Conservation (phyloP, 768 basidiomycete species). For the Lactarius sanguifluus region DNA sequence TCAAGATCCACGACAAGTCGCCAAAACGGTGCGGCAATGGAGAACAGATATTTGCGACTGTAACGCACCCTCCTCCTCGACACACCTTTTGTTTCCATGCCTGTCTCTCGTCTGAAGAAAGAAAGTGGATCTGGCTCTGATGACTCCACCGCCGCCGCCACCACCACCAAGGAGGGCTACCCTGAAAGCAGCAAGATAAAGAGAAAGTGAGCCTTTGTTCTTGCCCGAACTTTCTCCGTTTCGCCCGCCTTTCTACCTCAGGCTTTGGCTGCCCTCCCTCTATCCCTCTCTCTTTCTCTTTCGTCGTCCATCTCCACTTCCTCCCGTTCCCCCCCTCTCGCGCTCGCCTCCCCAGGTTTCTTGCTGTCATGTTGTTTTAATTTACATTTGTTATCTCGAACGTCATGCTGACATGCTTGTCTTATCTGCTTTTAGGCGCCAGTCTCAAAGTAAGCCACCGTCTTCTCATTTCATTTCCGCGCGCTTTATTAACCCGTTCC, state of each 20-base stretch:
- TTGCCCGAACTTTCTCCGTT: conserved; percentile 61
- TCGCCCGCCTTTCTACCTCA: conserved; percentile 44
- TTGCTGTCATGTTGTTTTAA: conserved; percentile 40
- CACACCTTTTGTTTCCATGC: conserved; percentile 46
- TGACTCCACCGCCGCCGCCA: conserved; percentile 38
- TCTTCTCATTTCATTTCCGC: conserved; percentile 28
- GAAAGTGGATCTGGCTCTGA: conserved; percentile 62
- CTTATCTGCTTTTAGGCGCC: conserved; percentile 55
- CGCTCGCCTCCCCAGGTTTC: neutral
- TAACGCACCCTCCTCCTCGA: conserved; percentile 33
- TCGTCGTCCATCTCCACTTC: conserved; percentile 30
- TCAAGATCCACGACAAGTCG: conserved; percentile 22
- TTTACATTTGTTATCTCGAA: conserved; percentile 32
- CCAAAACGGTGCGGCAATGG: conserved; percentile 29
- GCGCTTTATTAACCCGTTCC: conserved; percentile 32
- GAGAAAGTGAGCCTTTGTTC: conserved; percentile 63
- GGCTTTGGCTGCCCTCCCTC: conserved; percentile 37
- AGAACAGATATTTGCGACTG: conserved; percentile 32
- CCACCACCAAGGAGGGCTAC: conserved; percentile 50
- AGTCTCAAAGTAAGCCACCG: conserved; percentile 71
- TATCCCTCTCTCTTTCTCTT: neutral
- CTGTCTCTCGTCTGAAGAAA: conserved; percentile 67
- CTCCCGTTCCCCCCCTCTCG: conserved; percentile 18
- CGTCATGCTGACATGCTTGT: conserved; percentile 39
- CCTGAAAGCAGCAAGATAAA: conserved; percentile 74